Conservation (phyloP, 352 stramenopile species). For the Bremia lactucae region DNA sequence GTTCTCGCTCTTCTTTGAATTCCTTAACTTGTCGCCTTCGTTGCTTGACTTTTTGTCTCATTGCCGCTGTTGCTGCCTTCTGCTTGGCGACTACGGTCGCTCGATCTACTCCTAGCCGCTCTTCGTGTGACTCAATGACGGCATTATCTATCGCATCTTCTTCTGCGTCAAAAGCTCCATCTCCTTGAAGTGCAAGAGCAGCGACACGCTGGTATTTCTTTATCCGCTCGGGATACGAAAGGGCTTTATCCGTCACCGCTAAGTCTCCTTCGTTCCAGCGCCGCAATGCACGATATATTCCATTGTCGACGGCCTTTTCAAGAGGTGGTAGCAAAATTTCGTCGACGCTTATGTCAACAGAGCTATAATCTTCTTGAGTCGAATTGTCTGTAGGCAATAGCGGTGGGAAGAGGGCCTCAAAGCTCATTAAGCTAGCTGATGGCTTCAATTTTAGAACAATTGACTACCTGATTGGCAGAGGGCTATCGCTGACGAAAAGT, state of each 20-base stretch:
- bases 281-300: slow-evolving; percentile 45
- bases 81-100: slow-evolving; percentile 17
- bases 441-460: background rate
- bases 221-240: slow-evolving; percentile 45
- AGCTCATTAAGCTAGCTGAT: slow-evolving; percentile 11
- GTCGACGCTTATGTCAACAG: slow-evolving; percentile 43
- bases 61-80: slow-evolving; percentile 5
- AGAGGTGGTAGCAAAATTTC: slow-evolving; percentile 39
- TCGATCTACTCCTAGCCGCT: slow-evolving; percentile 4
- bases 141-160: slow-evolving; percentile 9
- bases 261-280: slow-evolving; percentile 52
- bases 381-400: slow-evolving; percentile 16
- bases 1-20: slow-evolving; percentile 17
- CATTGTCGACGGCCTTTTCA: slow-evolving; percentile 42
- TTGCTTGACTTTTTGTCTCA: slow-evolving; percentile 11
- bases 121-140: slow-evolving; percentile 4
- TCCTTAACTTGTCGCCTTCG: slow-evolving; percentile 17
- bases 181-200: slow-evolving; percentile 35
- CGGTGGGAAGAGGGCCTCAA: slow-evolving; percentile 48
- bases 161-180: slow-evolving; percentile 7
- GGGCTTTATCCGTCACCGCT: slow-evolving; percentile 31
- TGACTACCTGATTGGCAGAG: too few species aligned
- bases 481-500: too few species aligned
- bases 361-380: slow-evolving; percentile 1
- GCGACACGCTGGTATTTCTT: slow-evolving; percentile 50